phyloP scores from a whole-genome alignment of 208 protist genomes.

The Strigomonas culicis region DNA sequence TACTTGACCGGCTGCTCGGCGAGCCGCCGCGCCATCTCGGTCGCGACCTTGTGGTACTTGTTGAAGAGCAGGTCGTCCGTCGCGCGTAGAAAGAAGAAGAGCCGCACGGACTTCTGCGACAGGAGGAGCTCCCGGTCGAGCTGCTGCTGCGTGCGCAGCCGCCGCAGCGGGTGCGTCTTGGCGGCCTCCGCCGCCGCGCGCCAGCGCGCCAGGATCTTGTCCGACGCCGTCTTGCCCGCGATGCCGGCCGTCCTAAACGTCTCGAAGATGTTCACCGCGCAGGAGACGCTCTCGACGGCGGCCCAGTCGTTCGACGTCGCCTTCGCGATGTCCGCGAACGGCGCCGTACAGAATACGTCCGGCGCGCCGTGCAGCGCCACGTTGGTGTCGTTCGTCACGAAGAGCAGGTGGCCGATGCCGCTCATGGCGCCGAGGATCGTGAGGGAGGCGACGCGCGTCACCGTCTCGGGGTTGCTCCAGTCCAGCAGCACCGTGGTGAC shows the following conservation, averaged over 20 bases:
- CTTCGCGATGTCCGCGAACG: background rate
- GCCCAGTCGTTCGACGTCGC: background rate
- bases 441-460: background rate
- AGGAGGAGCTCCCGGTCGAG: conserved; percentile 25
- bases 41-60: conserved; percentile 28
- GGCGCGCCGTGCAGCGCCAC: background rate
- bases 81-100: conserved; percentile 47
- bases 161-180: background rate
- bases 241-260: background rate
- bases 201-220: background rate
- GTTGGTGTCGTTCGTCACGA: background rate
- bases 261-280: background rate
- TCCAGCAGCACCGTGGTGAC: too few relatives aligned
- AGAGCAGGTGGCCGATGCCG: background rate
- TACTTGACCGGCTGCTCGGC: conserved; percentile 12
- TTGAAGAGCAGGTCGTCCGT: conserved; percentile 34
- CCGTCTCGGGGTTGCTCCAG: too few relatives aligned
- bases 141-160: conserved; percentile 15
- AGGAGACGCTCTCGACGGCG: background rate
- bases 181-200: background rate
- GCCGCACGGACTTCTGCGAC: conserved; percentile 23
- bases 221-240: background rate
- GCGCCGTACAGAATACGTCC: background rate
- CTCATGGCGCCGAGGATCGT: background rate
- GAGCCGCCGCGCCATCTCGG: conserved; percentile 21